These are phyloP conservation scores for Hypoxylon lienhwacheense DNA, from an alignment of 495 filamentous ascomycete genomes.

Conservation along the genomic window DNA sequence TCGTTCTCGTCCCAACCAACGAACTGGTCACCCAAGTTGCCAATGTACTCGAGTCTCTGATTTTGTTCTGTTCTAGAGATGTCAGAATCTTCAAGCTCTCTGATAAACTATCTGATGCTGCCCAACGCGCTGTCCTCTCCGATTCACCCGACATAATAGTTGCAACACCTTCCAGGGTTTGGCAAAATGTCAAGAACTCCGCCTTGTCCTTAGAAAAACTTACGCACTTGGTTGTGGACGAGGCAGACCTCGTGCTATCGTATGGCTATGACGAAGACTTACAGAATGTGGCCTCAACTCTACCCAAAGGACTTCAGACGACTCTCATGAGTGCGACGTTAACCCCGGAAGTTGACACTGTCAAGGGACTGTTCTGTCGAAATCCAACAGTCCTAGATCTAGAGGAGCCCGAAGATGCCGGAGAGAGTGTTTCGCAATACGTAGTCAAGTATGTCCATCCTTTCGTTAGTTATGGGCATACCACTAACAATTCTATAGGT, in stretches of 20 bases:
- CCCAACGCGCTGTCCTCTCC: constrained; percentile 82
- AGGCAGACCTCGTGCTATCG: constrained; percentile 90
- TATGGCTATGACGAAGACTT: constrained; percentile 95
- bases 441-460: constrained; percentile 65
- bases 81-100: constrained; percentile 81
- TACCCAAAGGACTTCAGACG: constrained; percentile 86
- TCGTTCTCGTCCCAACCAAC: constrained; percentile 91
- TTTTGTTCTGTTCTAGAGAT: constrained; percentile 80
- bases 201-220: constrained; percentile 70
- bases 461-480: not conserved
- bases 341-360: constrained; percentile 76
- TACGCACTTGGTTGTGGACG: constrained; percentile 84
- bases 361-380: constrained; percentile 85
- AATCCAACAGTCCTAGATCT: constrained; percentile 76
- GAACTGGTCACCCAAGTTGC: constrained; percentile 91
- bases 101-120: constrained; percentile 81
- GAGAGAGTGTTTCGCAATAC: constrained; percentile 78
- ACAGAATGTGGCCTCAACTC: constrained; percentile 67
- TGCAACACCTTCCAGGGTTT: constrained; percentile 79
- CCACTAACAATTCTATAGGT: constrained; percentile 50
- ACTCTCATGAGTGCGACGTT: constrained; percentile 93
- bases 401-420: constrained; percentile 68
- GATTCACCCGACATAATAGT: constrained; percentile 87
- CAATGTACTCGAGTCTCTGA: constrained; percentile 69
- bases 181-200: constrained; percentile 68